These are phyloP conservation scores for Metschnikowia gelsemii DNA, from an alignment of 805 yeast species.

Conservation along the genomic window DNA sequence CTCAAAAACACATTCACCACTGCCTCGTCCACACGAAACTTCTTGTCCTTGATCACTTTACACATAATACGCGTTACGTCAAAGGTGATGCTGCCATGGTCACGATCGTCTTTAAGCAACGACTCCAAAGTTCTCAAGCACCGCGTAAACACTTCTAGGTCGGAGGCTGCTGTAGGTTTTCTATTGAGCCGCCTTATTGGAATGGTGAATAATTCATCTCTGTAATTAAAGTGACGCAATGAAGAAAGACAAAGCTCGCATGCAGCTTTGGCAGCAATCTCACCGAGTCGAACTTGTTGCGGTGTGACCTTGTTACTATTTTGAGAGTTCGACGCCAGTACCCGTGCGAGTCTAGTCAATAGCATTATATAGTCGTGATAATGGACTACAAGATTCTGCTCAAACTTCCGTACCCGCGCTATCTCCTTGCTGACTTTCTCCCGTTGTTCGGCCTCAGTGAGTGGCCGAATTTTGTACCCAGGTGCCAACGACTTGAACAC, in stretches of 20 bases:
- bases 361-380: conserved; percentile 66
- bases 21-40: conserved; percentile 79
- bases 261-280: conserved; percentile 68
- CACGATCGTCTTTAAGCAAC: conserved; percentile 73
- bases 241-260: conserved; percentile 66
- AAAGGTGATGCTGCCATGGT: conserved; percentile 74
- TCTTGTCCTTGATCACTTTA: conserved; percentile 69
- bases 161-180: conserved; percentile 51
- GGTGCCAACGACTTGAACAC: conserved; percentile 86
- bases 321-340: conserved; percentile 38
- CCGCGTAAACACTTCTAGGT: conserved; percentile 50
- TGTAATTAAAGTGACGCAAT: conserved; percentile 75
- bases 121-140: conserved; percentile 66
- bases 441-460: conserved; percentile 74
- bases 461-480: conserved; percentile 78
- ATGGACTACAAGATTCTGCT: conserved; percentile 68
- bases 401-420: conserved; percentile 72
- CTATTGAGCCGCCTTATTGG: conserved; percentile 65
- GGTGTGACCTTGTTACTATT: conserved; percentile 33
- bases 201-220: conserved; percentile 69
- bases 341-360: conserved; percentile 44
- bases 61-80: conserved; percentile 69
- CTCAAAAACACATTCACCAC: conserved; percentile 73
- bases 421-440: conserved; percentile 86
- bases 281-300: conserved; percentile 46